phyloP scores from a whole-genome alignment of 352 stramenopile species.

The Phytophthora foliorum region DNA sequence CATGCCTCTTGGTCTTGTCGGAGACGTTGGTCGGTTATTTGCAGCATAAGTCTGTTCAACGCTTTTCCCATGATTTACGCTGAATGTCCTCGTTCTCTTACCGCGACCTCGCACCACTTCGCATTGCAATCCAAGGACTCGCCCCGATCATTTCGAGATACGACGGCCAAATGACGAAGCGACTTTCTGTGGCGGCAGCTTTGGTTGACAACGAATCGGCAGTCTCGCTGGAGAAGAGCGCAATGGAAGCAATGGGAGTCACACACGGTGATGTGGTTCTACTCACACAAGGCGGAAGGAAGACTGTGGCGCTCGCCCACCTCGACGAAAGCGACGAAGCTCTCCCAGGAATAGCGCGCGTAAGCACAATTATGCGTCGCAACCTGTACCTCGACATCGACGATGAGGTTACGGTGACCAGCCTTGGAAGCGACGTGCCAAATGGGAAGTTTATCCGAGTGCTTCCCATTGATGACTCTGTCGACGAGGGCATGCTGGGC shows the following conservation, averaged over 20 bases:
- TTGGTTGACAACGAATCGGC: conserved; percentile 23
- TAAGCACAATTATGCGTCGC: conserved; percentile 36
- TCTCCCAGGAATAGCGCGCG: conserved; percentile 7
- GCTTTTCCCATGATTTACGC: no score
- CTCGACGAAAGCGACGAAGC: conserved; percentile 34
- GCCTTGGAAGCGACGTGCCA: conserved; percentile 24
- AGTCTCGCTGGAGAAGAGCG: conserved; percentile 22
- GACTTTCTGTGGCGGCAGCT: conserved; percentile 22
- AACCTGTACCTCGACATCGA: conserved; percentile 27
- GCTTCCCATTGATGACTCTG: conserved; percentile 30
- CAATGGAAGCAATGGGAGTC: conserved; percentile 22
- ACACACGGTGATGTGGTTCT: conserved; percentile 29
- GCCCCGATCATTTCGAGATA: no score
- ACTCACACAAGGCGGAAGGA: conserved; percentile 21
- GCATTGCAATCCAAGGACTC: no score
- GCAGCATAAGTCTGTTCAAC: no score
- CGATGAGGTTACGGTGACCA: conserved; percentile 23
- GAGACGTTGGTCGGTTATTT: no score
- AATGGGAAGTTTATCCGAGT: conserved; percentile 28
- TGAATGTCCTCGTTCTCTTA: no score
- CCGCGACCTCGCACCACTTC: no score
- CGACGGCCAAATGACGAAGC: conserved; percentile 14
- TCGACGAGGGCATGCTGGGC: conserved; percentile 19
- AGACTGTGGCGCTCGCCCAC: conserved; percentile 21
- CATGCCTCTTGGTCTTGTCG: no score